Conservation (phyloP, 257 asterid genomes). For the Solanum arcanum region DNA sequence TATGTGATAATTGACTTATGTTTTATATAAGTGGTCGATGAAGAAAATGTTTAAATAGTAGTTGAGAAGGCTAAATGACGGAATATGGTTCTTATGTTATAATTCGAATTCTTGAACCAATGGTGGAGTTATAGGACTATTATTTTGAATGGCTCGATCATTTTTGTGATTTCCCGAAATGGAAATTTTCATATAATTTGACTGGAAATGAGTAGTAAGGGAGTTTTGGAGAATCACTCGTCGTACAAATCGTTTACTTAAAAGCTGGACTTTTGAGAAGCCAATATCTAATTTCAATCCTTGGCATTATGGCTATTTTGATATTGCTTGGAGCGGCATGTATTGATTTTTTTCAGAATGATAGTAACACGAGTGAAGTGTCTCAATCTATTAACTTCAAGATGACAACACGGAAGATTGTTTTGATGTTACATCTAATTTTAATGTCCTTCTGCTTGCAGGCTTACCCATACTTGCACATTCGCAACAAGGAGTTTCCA, state of each 20-base stretch:
- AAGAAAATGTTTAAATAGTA: not conserved
- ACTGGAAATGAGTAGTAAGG: not conserved
- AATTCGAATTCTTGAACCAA: not conserved
- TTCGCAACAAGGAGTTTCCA: slow-evolving; percentile 83
- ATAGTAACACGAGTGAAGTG: not conserved
- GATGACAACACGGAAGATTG: not conserved
- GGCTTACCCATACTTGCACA: slow-evolving; percentile 62
- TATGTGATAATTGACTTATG: not conserved
- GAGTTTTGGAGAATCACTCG: not conserved
- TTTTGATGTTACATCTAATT: not conserved
- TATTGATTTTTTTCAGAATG: not conserved
- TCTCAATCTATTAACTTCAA: not conserved
- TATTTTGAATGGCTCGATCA: not conserved
- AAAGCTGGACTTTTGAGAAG: not conserved
- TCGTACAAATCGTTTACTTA: not conserved
- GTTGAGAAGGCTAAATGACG: not conserved
- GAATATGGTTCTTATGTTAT: not conserved
- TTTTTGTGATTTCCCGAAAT: not conserved
- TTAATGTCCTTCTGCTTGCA: slow-evolving; percentile 12
- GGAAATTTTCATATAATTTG: not conserved
- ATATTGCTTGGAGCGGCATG: not conserved
- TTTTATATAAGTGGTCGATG: not conserved
- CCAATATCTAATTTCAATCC: not conserved
- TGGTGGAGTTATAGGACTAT: not conserved
- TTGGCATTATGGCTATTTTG: not conserved